Evolutionary conservation across 768 basidiomycete genomes (phyloP), one percentile per base, ranked within the genome.

Genomic region (Mycena latifolia): DNA sequence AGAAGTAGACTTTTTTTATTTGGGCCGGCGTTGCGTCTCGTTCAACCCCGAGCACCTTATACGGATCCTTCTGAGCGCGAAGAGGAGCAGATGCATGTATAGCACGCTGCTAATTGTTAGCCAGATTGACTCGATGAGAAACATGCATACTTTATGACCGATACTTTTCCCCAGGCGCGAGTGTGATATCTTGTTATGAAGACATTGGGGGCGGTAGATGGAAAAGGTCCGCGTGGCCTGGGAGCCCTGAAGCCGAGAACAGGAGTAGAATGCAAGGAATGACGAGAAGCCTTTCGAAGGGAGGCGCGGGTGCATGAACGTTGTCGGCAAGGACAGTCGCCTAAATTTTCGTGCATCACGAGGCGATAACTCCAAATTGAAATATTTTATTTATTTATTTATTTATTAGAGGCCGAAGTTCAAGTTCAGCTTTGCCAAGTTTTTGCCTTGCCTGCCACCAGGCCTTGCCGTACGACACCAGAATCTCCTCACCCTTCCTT

Each of bases 1-100:
- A 85, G 79, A 98, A 99, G 79, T 99, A 99, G 3, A 88, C 87
- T 81, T 99, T 99, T 88, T 99, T 99, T 74, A 99, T 98, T 71
- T 99, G 95, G 24, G 91, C 87, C 28, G 89, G 77, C 24, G 89
- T 84, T 50, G 97, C 93, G 77, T 95, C 94, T 71, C 89, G 89
- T 72, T 85, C 85, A 10, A 99, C 91, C 27, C 98, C 97, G 12
- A 99, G 80, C n/a, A 94, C 91, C 31, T 91, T 79, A 78, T 99
- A 99, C 2, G 98, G 98, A 76, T 94, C 91, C 78, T 93, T 96
- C 20, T 86, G 76, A 10, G 87, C 85, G 28, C 82, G 81, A 59
- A 80, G 77, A 24, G 85, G 79, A 25, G 82, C 73, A 27, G 94
- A 89, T 9, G 90, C 82, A 80, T 97, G 95, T 73, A 98, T 86